These are phyloP conservation scores for Boletus coccyginus DNA, from an alignment of 768 basidiomycete species.

Conservation along the genomic window DNA sequence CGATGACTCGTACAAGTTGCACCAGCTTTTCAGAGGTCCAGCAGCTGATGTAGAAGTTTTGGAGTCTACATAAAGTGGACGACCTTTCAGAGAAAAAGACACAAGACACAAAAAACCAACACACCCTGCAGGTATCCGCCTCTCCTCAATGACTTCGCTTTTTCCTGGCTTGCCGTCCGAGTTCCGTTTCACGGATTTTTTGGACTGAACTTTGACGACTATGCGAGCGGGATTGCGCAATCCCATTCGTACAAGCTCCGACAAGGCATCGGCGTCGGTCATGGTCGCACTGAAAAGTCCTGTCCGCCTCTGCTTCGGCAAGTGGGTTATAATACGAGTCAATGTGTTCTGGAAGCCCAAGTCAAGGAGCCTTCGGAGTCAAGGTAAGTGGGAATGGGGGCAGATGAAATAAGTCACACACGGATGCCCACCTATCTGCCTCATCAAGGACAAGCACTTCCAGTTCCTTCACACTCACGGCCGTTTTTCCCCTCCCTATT, in stretches of 20 bases:
- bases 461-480: conserved; percentile 77
- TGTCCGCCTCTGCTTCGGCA: conserved; percentile 95
- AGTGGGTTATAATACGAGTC: conserved; percentile 76
- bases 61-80: conserved; percentile 43
- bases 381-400: not conserved
- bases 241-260: conserved; percentile 89
- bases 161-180: conserved; percentile 27
- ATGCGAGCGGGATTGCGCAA: conserved; percentile 92
- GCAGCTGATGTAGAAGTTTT: conserved; percentile 79
- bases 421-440: conserved; percentile 72
- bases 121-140: conserved; percentile 74
- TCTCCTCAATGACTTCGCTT: conserved; percentile 58
- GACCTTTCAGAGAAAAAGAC: not conserved
- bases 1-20: conserved; percentile 73
- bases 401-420: not conserved
- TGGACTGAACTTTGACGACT: conserved; percentile 90
- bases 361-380: conserved; percentile 64
- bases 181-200: conserved; percentile 36
- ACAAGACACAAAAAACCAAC: conserved; percentile 14
- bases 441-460: conserved; percentile 95
- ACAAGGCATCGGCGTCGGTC: conserved; percentile 90
- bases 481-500: conserved; percentile 64
- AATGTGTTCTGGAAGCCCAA: conserved; percentile 77
- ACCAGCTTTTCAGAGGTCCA: conserved; percentile 79
- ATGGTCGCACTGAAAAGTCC: conserved; percentile 98